Evolutionary conservation across 805 yeast species (phyloP).

Genomic region (Candida khao-thaluensis): DNA sequence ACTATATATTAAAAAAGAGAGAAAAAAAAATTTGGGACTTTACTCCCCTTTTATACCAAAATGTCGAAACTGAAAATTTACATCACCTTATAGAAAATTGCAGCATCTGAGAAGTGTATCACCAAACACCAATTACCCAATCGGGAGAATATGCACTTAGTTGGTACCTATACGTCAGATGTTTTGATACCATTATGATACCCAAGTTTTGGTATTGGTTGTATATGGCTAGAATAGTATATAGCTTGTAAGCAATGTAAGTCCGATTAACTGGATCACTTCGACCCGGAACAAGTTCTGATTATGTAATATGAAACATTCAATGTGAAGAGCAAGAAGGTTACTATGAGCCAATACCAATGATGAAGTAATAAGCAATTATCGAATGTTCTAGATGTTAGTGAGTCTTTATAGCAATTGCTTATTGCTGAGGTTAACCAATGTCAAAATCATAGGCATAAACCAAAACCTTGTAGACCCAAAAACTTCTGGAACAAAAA

Average conservation of each 20-base stretch:
- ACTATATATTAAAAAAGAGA: constrained; percentile 1
- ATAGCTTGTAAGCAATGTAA: too few relatives aligned
- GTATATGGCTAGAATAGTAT: too few relatives aligned
- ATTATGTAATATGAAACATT: constrained; percentile 6
- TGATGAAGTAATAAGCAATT: not conserved
- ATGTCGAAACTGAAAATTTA: constrained; percentile 6
- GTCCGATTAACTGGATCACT: constrained; percentile 14
- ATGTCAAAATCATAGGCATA: too few relatives aligned
- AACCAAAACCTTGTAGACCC: too few relatives aligned
- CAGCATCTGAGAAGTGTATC: constrained; percentile 4
- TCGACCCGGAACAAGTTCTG: constrained; percentile 14
- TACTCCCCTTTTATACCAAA: constrained; percentile 11
- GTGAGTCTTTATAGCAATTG: too few relatives aligned
- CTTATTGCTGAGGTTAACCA: too few relatives aligned
- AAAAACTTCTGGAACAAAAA: too few relatives aligned
- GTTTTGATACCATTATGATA: too few relatives aligned
- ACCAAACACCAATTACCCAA: constrained; percentile 6
- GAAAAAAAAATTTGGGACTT: constrained; percentile 7
- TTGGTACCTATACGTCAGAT: not conserved
- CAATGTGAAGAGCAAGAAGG: constrained; percentile 2
- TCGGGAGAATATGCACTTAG: constrained; percentile 1
- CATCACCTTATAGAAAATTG: constrained; percentile 9
- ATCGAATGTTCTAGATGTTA: constrained; percentile 1
- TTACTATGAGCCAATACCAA: not conserved
- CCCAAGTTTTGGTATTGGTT: too few relatives aligned